A percentile compares a stretch with the other conserved stretches of the same genome.
phyloP scores from a whole-genome alignment of 768 basidiomycete genomes.

The Solioccasus polychromus region DNA sequence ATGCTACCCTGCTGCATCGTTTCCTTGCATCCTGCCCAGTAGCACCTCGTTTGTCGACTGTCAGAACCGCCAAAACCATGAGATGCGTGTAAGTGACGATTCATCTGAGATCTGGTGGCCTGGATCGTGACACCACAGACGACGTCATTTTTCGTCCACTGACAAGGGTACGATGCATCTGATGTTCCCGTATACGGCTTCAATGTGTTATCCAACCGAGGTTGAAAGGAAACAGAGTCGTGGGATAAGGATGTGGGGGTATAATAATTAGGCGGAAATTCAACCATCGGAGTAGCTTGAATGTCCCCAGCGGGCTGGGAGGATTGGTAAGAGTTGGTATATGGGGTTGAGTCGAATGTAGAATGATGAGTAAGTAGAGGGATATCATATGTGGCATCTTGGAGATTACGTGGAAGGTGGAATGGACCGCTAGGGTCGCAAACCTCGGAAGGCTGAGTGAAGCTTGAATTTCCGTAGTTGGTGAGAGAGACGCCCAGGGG shows the following conservation, averaged over 20 bases:
- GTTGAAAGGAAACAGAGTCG: background rate
- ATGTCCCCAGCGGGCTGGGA: background rate
- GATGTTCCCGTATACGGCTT: conserved; percentile 1
- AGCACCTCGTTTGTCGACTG: conserved; percentile 16
- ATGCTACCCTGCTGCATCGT: conserved; percentile 29
- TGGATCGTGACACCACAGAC: conserved; percentile 17
- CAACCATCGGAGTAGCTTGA: conserved; percentile 1
- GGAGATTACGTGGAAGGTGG: background rate
- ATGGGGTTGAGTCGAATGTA: background rate
- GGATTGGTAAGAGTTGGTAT: background rate
- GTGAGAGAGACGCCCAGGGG: background rate
- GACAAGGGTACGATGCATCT: conserved; percentile 15
- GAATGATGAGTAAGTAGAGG: background rate
- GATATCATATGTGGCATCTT: background rate
- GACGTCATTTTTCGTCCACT: conserved; percentile 14
- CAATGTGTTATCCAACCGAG: background rate
- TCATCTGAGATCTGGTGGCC: conserved; percentile 23
- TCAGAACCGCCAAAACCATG: conserved; percentile 25
- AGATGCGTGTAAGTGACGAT: conserved; percentile 24
- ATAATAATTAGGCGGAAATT: background rate
- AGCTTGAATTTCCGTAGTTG: background rate
- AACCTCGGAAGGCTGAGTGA: background rate
- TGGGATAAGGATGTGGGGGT: background rate
- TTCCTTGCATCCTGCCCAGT: conserved; percentile 19
- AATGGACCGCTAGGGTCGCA: conserved; percentile 6